Evolutionary conservation across 257 asterid species (phyloP), one percentile per base, ranked within the genome.

Genomic region (Penstemon barbatus): DNA sequence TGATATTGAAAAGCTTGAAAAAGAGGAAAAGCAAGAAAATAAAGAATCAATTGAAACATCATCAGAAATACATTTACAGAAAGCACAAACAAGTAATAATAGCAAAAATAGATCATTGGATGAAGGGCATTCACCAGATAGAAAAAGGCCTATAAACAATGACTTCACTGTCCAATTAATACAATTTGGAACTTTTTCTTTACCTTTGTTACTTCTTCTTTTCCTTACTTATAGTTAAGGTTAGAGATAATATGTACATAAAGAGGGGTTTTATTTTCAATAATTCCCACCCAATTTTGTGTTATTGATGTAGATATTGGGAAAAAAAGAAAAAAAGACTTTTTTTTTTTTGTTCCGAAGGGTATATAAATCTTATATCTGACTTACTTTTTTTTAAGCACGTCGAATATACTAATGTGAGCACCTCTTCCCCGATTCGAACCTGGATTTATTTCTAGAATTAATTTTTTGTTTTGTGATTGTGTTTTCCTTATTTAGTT

Each of bases 61-160:
- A 40, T 9, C 42, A 69, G 77, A 73, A 5, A 46, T 44, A 4
- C 63, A 66, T 41, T 10, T 68, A 46, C 71, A 68, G 25, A 37
- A 44, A 25, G 64, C 66, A 36, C 69, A 57, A 61, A 54, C 61
- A 25, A 53, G 3, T 18, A 15, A 25, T 19, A 80, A 65, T 66
- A 78, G 71, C 78, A 83, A 78, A 80, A 84, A 89, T 73, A 86
- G 84, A 56, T 69, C 82, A 68, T 74, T 80, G 72, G 87, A 86
- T 66, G 91, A 85, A 77, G 82, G 84, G 8, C 77, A 68, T 37
- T 81, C 89, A 42, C 84, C 83, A 65, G 85, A 80, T 25, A 77
- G 88, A 82, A 75, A 83, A 49, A 83, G 86, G 75, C 81, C 84
- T 4, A 84, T 84, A 84, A 81, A 74, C 83, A 89, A 52, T 80